Base-by-base conservation (phyloP, 345 rosid genomes). In the Trapa bicornis region DNA sequence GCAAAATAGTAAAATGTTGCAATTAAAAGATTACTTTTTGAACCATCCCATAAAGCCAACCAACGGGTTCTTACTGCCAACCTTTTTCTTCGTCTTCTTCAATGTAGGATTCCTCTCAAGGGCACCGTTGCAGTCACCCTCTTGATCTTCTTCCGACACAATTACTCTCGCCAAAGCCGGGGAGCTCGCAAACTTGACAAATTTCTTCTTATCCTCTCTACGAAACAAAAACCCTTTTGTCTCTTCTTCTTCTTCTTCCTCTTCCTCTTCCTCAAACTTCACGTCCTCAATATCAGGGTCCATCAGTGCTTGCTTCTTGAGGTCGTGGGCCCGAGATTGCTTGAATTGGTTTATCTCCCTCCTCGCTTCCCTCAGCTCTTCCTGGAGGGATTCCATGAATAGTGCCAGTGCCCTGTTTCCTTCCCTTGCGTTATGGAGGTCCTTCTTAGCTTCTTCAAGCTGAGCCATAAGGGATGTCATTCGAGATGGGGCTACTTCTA, bases 141-240 rank as follows among this genome's bases (percentile, higher is more conserved):
- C 75, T 1, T 57, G 36, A 22, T 67, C 70, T 60, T 77, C 76
- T 48, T 70, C 75, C 16, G 71, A 72, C 13, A 47, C 71, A 61
- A 81, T 75, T 66, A 84, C 83, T 57, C 76, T 75, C 37, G 92
- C 66, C 37, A 79, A 61, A 5, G 86, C 65, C 22, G 87, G 82
- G 7, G 92, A 79, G 72, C 85, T 85, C 16, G 90, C 89, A 37
- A 89, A 89, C 29, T 81, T 82, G 67, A 86, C 96, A 22, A 74
- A 80, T 64, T 86, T 82, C 71, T 73, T 81, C 78, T 75, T 85
- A 78, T 80, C 81, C 63, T 58, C 38, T 32, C 38, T 37, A 4
- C 84, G 84, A 3, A 81, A 78, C 75, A 77, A 80, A 15, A 80
- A 76, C 45, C 62, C 70, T 53, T 68, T 76, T 48, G 69, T 61